Evolutionary conservation across 768 basidiomycete species (phyloP).

Genomic region (Amanita muscaria): DNA sequence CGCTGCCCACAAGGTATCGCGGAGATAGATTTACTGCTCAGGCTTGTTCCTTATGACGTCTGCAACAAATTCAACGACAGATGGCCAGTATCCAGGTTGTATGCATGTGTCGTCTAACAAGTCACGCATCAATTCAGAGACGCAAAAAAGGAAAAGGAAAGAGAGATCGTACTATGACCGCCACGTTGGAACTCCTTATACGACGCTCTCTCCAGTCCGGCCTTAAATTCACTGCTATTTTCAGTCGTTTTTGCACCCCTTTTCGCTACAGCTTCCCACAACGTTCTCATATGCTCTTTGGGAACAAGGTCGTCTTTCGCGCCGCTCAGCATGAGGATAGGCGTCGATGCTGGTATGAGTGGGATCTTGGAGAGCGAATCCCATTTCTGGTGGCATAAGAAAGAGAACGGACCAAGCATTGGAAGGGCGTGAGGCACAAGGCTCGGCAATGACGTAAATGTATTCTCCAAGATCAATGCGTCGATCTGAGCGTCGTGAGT

Average conservation of each 20-base stretch:
- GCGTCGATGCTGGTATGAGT: slow-evolving; percentile 51
- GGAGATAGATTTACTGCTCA: too few relatives aligned
- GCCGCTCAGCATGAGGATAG: slow-evolving; percentile 81
- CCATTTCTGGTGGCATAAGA: slow-evolving; percentile 86
- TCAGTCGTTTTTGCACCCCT: slow-evolving; percentile 38
- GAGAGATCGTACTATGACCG: slow-evolving; percentile 44
- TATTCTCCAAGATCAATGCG: slow-evolving; percentile 87
- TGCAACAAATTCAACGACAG: slow-evolving; percentile 40
- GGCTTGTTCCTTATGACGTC: slow-evolving; percentile 8
- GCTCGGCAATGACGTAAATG: slow-evolving; percentile 76
- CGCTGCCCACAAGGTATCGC: too few relatives aligned
- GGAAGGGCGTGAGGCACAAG: slow-evolving; percentile 81
- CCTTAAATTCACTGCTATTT: slow-evolving; percentile 32
- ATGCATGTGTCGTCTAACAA: slow-evolving; percentile 44
- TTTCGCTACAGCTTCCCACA: slow-evolving; percentile 56
- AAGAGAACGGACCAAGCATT: slow-evolving; percentile 58
- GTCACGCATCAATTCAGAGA: not conserved
- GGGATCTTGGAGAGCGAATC: slow-evolving; percentile 62
- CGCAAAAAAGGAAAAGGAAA: not conserved
- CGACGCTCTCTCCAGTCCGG: slow-evolving; percentile 44
- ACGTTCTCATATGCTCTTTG: slow-evolving; percentile 62
- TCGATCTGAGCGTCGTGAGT: slow-evolving; percentile 38
- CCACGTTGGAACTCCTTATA: slow-evolving; percentile 49
- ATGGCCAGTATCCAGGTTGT: slow-evolving; percentile 46
- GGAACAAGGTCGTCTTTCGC: slow-evolving; percentile 65